Conservation (phyloP, 1,284 basidiomycete genomes). For the Phaffia rhodozyma region DNA sequence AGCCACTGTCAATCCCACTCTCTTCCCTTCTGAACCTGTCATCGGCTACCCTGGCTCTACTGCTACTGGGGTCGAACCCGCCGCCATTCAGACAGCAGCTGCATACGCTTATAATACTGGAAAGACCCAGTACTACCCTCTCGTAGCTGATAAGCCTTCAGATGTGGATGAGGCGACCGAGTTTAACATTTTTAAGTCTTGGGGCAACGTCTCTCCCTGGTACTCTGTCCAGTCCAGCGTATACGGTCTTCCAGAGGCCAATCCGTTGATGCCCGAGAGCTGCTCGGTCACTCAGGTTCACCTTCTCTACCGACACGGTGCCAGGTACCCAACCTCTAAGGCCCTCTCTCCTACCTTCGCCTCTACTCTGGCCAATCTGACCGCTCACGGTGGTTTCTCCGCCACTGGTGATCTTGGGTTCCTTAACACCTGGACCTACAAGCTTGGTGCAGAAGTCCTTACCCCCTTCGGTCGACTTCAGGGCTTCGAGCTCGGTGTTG, state of each 20-base stretch:
- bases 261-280: conserved; percentile 52
- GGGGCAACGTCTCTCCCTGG: conserved; percentile 78
- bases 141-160: conserved; percentile 31
- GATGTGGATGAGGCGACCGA: conserved; percentile 13
- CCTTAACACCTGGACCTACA: conserved; percentile 38
- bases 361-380: conserved; percentile 25
- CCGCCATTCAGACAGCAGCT: conserved; percentile 41
- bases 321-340: conserved; percentile 33
- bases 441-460: conserved; percentile 32
- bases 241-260: conserved; percentile 58
- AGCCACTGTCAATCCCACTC: conserved; percentile 24
- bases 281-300: conserved; percentile 68
- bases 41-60: conserved; percentile 43
- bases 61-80: conserved; percentile 43
- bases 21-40: conserved; percentile 39
- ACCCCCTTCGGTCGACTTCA: conserved; percentile 31
- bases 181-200: conserved; percentile 55
- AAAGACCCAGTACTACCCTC: conserved; percentile 36
- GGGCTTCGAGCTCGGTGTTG: conserved; percentile 33
- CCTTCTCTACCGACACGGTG: conserved; percentile 34
- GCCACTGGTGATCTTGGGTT: conserved; percentile 35
- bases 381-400: conserved; percentile 22
- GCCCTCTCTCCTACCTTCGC: conserved; percentile 27
- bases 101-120: conserved; percentile 35
- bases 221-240: conserved; percentile 54